These are phyloP conservation scores for maize (Zea mays) DNA, from an alignment of 176 grass and related monocot genomes.

Conservation along the genomic window DNA sequence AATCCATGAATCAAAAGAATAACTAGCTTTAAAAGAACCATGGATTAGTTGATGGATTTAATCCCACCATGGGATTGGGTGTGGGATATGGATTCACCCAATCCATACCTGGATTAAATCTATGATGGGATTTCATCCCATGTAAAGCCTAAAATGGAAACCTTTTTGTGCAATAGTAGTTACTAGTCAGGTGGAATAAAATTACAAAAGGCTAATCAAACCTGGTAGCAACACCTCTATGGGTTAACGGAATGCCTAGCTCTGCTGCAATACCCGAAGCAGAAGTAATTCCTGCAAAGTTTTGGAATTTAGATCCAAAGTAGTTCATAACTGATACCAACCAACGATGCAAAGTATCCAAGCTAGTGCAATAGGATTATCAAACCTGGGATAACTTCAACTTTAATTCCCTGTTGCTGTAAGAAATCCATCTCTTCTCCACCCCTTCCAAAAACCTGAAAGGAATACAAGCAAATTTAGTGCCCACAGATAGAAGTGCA, in stretches of 20 bases:
- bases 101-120: too few relatives aligned
- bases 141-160: too few relatives aligned
- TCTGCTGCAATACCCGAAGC: conserved; percentile 94
- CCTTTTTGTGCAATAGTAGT: neutral
- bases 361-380: neutral
- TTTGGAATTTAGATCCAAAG: conserved; percentile 5
- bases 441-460: conserved; percentile 94
- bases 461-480: neutral
- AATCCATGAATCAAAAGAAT: too few relatives aligned
- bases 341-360: conserved; percentile 18
- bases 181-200: neutral
- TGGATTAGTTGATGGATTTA: too few relatives aligned
- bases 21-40: too few relatives aligned
- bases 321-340: neutral
- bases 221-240: conserved; percentile 86
- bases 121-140: too few relatives aligned
- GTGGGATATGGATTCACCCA: too few relatives aligned
- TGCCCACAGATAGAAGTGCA: neutral
- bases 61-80: too few relatives aligned
- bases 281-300: conserved; percentile 84
- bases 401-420: conserved; percentile 87
- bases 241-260: conserved; percentile 95
- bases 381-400: conserved; percentile 92
- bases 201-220: conserved; percentile 33
- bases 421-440: conserved; percentile 99